Evolutionary conservation across 2,329 filamentous ascomycete genomes (phyloP).

Genomic region (Rhynchosporium secalis): DNA sequence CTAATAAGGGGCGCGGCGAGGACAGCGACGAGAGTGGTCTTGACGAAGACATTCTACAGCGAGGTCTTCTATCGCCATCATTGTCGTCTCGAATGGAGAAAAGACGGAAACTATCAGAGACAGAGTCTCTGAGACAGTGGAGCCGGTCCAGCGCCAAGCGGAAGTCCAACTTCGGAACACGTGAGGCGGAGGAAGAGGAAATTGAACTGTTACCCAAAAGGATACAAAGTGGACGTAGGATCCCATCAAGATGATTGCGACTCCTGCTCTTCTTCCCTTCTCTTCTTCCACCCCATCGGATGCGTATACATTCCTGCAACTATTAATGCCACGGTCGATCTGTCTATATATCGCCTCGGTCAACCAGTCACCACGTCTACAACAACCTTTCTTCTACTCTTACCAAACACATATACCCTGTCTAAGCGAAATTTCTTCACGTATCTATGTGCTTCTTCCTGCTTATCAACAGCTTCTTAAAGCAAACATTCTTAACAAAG

Average conservation of each 20-base stretch:
- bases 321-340: no score
- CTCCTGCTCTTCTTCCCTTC: neutral
- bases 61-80: neutral
- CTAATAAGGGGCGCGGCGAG: neutral
- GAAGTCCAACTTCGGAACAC: neutral
- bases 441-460: no score
- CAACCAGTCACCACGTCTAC: no score
- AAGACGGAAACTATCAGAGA: neutral
- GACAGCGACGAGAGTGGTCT: slow-evolving; percentile 18
- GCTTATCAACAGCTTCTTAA: no score
- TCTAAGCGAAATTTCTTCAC: no score
- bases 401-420: no score
- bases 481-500: no score
- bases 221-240: neutral
- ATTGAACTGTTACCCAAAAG: neutral
- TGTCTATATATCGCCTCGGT: no score
- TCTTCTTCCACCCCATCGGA: neutral
- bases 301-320: no score
- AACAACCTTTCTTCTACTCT: no score
- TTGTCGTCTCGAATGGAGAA: neutral
- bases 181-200: neutral
- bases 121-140: neutral
- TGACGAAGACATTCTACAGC: slow-evolving; percentile 21
- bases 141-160: neutral
- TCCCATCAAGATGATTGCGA: neutral